phyloP scores from a whole-genome alignment of 306 rosid species.

The Ochetophila trinervis region DNA sequence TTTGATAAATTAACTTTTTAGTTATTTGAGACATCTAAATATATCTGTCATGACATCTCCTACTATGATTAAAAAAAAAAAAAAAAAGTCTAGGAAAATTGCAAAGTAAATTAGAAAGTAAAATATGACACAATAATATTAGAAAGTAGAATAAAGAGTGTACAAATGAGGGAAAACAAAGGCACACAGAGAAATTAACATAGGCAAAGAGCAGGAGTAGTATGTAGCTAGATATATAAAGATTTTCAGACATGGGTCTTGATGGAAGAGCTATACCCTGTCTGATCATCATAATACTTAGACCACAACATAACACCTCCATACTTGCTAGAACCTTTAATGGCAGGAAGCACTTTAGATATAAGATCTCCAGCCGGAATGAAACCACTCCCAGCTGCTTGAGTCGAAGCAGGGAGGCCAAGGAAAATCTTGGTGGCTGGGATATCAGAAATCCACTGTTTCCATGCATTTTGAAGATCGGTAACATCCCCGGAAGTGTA shows the following conservation, averaged over 20 bases:
- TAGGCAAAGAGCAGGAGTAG: neutral
- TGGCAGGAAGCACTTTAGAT: conserved; percentile 47
- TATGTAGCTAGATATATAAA: neutral
- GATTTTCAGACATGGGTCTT: conserved; percentile 33
- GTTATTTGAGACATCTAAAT: no score
- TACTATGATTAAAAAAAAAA: no score
- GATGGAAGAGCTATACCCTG: conserved; percentile 54
- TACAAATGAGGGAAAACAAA: neutral
- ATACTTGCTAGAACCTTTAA: conserved; percentile 47
- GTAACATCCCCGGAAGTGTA: conserved; percentile 37
- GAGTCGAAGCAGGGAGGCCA: conserved; percentile 53
- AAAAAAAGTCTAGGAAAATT: no score
- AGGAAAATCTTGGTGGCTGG: conserved; percentile 43
- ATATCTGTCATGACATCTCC: no score
- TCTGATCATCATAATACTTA: conserved; percentile 55
- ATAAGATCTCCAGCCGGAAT: conserved; percentile 35
- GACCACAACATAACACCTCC: conserved; percentile 82
- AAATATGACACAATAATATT: no score
- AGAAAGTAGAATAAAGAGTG: no score
- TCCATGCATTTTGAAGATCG: conserved; percentile 46
- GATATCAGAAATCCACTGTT: conserved; percentile 44
- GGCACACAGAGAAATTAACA: neutral
- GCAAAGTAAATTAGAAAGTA: no score
- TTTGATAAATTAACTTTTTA: no score
- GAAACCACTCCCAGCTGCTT: conserved; percentile 57